Evolutionary conservation across 345 rosid genomes (phyloP).

Genomic region (Salix purpurea): DNA sequence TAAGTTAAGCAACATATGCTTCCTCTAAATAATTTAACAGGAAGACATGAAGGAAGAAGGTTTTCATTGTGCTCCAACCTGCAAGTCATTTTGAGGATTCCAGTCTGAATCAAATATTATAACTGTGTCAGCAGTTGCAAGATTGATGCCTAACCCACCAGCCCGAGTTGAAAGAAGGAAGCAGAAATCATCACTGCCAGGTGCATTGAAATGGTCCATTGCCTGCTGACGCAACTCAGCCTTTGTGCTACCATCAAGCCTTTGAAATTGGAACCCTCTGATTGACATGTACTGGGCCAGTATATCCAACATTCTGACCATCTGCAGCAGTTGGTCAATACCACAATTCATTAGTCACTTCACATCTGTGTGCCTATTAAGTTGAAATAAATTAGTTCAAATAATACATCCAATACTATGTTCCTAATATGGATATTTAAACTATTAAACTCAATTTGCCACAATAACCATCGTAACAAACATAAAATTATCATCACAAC

Average conservation of each 20-base stretch:
- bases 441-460: neutral
- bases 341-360: slow-evolving; percentile 6
- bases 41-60: neutral
- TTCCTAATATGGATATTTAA: neutral
- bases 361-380: neutral
- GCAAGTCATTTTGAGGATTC: slow-evolving; percentile 99
- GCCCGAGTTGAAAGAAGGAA: slow-evolving; percentile 98
- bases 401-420: neutral
- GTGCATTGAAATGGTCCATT: slow-evolving; percentile 98
- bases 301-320: slow-evolving; percentile 99
- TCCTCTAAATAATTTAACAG: neutral
- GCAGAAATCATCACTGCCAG: slow-evolving; percentile 98
- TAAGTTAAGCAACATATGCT: neutral
- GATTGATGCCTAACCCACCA: slow-evolving; percentile 98
- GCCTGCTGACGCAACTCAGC: slow-evolving; percentile 99
- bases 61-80: slow-evolving; percentile 40
- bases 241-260: slow-evolving; percentile 99
- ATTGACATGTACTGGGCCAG: slow-evolving; percentile 82
- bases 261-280: slow-evolving; percentile 95
- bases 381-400: neutral
- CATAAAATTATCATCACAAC: neutral
- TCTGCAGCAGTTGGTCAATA: slow-evolving; percentile 44
- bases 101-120: slow-evolving; percentile 99
- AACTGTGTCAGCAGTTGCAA: slow-evolving; percentile 97
- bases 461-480: neutral